Base-by-base conservation (phyloP, 2,329 filamentous ascomycete genomes). In the Scedosporium dehoogii region DNA sequence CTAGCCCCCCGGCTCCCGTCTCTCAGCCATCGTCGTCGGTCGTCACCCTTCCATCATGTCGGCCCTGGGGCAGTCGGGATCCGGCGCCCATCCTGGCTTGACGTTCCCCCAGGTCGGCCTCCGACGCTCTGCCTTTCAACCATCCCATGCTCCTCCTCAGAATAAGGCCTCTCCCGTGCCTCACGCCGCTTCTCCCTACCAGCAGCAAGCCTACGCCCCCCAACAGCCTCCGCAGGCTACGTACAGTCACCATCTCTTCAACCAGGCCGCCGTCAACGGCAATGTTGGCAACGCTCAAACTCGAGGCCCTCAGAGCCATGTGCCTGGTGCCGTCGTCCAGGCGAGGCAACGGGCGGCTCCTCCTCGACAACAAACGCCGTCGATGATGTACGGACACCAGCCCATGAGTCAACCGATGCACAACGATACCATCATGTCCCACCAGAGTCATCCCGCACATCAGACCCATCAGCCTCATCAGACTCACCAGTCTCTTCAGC, bases 151-250 rank as follows among this genome's bases (percentile, higher is more conserved):
- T 64, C 78, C 76, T 66, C 78, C 79, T 67, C 75, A 77, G 66
- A 83, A 79, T 70, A 84, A 85, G 70, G 79, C 81, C 65, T 81
- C 82, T 29, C 79, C 82, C 46, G 79, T 79, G 23, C 77, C 81
- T 65, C 81, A 82, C 66, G 76, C 81, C 68, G 78, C 80, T 64
- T 79, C 81, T 64, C 79, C 81, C 2, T 85, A 85, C 69, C 81
- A 83, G 70, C 69, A 77, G 61, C 79, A 81, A 66, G 74, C 78
- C 64, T 85, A 85, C 70, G 71, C 78, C 62, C 74, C 81, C 59
- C 81, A 84, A 69, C 81, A 81, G 67, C 74, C 77, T 29, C 73
- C 78, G 16, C 75, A 78, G 64, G 74, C 73, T 63, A 68, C 75
- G 21, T 84, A 83, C 65, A 71, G 79, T 21, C 81, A 82, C 66